Evolutionary conservation across 164 flowering plant species (phyloP), one percentile per base, ranked within the genome.

Genomic region (Tetrastigma voinierianum): DNA sequence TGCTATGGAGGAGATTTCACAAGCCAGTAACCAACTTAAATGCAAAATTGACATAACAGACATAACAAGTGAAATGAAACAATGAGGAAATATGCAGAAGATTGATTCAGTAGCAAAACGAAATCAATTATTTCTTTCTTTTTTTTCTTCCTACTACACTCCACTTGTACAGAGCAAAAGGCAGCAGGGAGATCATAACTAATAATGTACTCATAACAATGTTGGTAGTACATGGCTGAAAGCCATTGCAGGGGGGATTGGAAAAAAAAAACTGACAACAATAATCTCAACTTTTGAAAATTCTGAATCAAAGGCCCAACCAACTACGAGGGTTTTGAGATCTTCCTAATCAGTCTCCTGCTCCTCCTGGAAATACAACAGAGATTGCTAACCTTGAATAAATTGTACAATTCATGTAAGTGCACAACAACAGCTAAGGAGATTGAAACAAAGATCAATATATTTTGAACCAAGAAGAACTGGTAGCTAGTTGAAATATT

Each of bases 301-400:
- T 23, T 16, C 55, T 17, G 25, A 19, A 12, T 14, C n/a, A 20
- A 23, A 12, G 32, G 24, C 56, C 52, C 48, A n/a, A 64, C 14
- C 4, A 56, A 43, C 23, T 53, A n/a, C 68, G 47, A 18, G 13
- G 40, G 65, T 46, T 40, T n/a, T n/a, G 12, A 10, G 9, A 11
- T 43, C 59, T 43, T 46, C 61, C 61, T 9, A 10, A 47, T 45
- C 67, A 69, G 12, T 69, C 67, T 69, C 67, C 15, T 63, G 72
- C 15, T 17, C 72, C 24, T 69, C 72, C 72, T 69, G 67, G 46
- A 59, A 59, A 60, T 20, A 40, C 20, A 58, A n/a, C 24, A 53
- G 53, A 18, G 17, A 24, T 32, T 32, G 6, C 40, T 32, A 32
- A 32, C 40, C 40, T 32, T 32, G 40, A 32, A 32, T 32, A 32